These are phyloP conservation scores for Lenzites betulinus DNA, from an alignment of 768 basidiomycete genomes.

Conservation along the genomic window DNA sequence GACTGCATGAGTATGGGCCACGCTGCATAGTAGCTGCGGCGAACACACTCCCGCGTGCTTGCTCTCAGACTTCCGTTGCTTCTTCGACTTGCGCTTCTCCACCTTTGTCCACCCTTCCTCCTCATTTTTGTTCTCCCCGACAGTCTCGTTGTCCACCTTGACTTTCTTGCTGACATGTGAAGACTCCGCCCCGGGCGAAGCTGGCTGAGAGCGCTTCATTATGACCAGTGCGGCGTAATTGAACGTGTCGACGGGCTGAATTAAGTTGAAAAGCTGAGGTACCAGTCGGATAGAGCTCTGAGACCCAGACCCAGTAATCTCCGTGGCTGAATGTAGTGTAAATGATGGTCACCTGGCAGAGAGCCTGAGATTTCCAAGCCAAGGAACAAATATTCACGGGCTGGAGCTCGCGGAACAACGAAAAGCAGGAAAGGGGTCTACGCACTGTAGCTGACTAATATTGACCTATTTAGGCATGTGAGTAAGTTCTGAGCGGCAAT, in stretches of 20 bases:
- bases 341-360: too few relatives aligned
- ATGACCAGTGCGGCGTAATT: neutral
- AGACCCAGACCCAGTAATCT: too few relatives aligned
- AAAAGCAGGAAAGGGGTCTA: too few relatives aligned
- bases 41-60: slow-evolving; percentile 59
- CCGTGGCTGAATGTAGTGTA: too few relatives aligned
- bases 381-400: too few relatives aligned
- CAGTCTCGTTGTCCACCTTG: neutral
- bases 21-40: slow-evolving; percentile 14
- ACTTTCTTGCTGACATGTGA: neutral
- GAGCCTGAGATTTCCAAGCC: too few relatives aligned
- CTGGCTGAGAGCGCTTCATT: neutral
- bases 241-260: neutral
- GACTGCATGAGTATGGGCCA: neutral
- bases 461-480: too few relatives aligned
- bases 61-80: slow-evolving; percentile 55
- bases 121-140: neutral
- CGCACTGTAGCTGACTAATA: too few relatives aligned
- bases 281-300: too few relatives aligned
- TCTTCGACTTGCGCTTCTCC: slow-evolving; percentile 73
- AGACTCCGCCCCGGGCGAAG: neutral
- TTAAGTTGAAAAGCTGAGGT: too few relatives aligned
- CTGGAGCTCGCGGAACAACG: too few relatives aligned
- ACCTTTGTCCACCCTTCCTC: slow-evolving; percentile 67
- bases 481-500: too few relatives aligned